These are phyloP conservation scores for Gentiana straminea DNA, from an alignment of 257 asterid genomes.

Conservation along the genomic window DNA sequence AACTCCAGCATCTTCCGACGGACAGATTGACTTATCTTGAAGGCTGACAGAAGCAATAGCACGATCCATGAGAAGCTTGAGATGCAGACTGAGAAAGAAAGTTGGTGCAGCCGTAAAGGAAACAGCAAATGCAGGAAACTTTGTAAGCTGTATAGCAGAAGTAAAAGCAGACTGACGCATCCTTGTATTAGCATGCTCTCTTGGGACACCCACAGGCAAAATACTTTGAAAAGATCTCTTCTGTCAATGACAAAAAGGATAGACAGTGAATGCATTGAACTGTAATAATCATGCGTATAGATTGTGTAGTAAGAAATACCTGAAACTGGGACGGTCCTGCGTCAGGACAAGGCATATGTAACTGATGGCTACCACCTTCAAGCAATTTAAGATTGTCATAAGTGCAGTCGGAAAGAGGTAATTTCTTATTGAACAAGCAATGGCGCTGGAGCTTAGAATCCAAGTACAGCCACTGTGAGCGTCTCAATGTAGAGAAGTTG, in stretches of 20 bases:
- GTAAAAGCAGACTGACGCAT: slow-evolving; percentile 24
- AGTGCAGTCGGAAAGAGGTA: slow-evolving; percentile 74
- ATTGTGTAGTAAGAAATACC: slow-evolving; percentile 26
- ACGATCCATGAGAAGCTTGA: slow-evolving; percentile 32
- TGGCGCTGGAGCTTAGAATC: slow-evolving; percentile 55
- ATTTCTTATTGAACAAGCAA: slow-evolving; percentile 45
- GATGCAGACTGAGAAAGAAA: slow-evolving; percentile 32
- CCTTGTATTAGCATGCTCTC: slow-evolving; percentile 31
- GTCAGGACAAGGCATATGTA: slow-evolving; percentile 23
- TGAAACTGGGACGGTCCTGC: slow-evolving; percentile 26
- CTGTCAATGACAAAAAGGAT: slow-evolving; percentile 24
- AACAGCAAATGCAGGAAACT: slow-evolving; percentile 33
- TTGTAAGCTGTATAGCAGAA: slow-evolving; percentile 28
- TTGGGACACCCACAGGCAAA: slow-evolving; percentile 40
- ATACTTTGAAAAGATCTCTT: slow-evolving; percentile 28
- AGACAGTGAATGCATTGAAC: slow-evolving; percentile 8
- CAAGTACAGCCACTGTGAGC: slow-evolving; percentile 55
- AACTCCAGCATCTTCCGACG: slow-evolving; percentile 26
- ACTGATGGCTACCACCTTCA: slow-evolving; percentile 28
- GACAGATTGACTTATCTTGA: slow-evolving; percentile 17
- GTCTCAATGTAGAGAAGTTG: slow-evolving; percentile 50
- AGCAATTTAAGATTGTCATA: slow-evolving; percentile 64
- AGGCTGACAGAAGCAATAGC: slow-evolving; percentile 23
- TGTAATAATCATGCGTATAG: slow-evolving; percentile 4
- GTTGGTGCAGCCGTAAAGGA: slow-evolving; percentile 43